Base-by-base conservation (phyloP, 495 filamentous ascomycete genomes). In the Annulohypoxylon moriforme region DNA sequence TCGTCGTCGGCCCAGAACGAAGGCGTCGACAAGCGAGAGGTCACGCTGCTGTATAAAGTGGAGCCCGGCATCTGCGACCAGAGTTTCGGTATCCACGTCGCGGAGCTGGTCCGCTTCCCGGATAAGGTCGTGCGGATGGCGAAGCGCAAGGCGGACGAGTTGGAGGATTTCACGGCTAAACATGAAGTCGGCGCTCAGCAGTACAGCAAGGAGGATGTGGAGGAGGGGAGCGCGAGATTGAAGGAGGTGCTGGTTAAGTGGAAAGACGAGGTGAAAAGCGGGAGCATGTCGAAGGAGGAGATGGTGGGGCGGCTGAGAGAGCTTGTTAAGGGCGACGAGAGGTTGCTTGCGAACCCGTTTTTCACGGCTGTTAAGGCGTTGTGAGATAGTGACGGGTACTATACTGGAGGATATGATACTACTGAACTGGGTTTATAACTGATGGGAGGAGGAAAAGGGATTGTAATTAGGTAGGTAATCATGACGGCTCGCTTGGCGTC, bases 81-180 rank as follows among this genome's bases (percentile, higher is more conserved):
- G 79, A 93, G 90, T 38, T 99, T 99, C 80, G 96, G 96, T 72
- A 99, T 99, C 77, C 96, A 99, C 79, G 96, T 99, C 11, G 96
- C 96, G 9, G 96, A 99, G 82, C 88, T 99, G 1, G 96, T 99
- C 8, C 88, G 94, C n/a, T 99, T 99, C 84, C 96, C 96, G 2
- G 89, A 92, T 59, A 99, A 98, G 81, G 96, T 99, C 4, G 92
- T 99, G 60, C 94, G 94, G 73, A 99, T 98, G 96, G 96, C 96
- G 25, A 97, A 96, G 82, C 89, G 96, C 67, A 98, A 98, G 81
- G 96, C 96, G 1, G 96, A 97, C 78, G 96, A 99, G 84, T 85
- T 99, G 16, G 96, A 99, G 79, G 96, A 99, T 78, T 99, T 99
- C 74, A 92, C 92, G 0, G 89, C 89, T 58, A 90, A 93, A 74